phyloP scores from a whole-genome alignment of 257 asterid genomes.

The Solanum pinnatisectum region DNA sequence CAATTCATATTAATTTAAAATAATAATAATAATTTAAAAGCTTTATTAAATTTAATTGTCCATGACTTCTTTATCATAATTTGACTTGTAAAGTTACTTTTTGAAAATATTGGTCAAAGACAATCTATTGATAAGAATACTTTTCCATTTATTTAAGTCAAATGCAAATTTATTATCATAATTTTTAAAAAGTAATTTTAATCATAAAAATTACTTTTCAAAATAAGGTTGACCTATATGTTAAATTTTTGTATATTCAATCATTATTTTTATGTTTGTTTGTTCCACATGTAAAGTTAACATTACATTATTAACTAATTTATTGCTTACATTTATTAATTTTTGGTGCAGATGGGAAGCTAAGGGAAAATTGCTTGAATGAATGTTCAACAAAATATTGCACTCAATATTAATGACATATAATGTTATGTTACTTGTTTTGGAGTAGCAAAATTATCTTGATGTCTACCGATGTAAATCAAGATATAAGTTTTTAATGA shows the following conservation, averaged over 20 bases:
- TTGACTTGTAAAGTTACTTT: not conserved
- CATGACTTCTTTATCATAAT: not conserved
- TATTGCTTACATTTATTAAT: not conserved
- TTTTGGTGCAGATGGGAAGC: not conserved
- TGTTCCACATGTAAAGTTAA: not conserved
- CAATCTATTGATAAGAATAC: not conserved
- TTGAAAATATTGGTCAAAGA: not conserved
- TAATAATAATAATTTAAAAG: no score
- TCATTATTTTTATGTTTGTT: not conserved
- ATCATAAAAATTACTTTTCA: not conserved
- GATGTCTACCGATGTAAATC: not conserved
- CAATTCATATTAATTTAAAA: no score
- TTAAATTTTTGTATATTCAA: not conserved
- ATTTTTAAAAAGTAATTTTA: not conserved
- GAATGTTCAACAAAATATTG: not conserved
- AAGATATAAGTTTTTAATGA: not conserved
- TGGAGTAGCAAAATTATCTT: not conserved
- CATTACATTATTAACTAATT: not conserved
- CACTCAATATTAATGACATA: not conserved
- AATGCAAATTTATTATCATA: not conserved
- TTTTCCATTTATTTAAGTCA: not conserved
- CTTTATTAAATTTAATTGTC: not conserved
- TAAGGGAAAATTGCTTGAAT: not conserved
- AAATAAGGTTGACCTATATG: no score
- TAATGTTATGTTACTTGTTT: not conserved